A percentile compares a stretch with the other conserved stretches of the same genome.
These are phyloP conservation scores for Bretschneidera sinensis DNA, from an alignment of 345 rosid species.

Conservation along the genomic window DNA sequence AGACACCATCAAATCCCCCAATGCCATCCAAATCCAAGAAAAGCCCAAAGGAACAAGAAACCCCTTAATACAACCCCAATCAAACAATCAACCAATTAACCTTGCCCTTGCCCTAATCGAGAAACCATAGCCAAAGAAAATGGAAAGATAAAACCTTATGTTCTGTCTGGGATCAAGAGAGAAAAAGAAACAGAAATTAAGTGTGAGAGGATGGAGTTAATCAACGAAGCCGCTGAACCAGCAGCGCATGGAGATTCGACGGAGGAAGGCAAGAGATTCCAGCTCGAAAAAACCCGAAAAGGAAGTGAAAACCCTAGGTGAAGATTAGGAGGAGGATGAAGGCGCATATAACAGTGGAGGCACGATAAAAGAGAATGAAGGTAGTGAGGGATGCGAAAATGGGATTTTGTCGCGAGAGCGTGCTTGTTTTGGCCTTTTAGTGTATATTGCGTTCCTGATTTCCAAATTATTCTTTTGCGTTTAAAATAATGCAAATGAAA, in stretches of 20 bases:
- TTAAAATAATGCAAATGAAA: no score
- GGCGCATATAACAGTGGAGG: constrained; percentile 42
- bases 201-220: constrained; percentile 26
- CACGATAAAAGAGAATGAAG: constrained; percentile 19
- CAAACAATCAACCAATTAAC: no score
- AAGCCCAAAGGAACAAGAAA: constrained; percentile 19
- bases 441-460: no score
- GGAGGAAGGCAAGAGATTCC: constrained; percentile 64
- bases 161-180: constrained; percentile 17
- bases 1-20: constrained; percentile 96
- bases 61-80: constrained; percentile 11
- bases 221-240: constrained; percentile 95
- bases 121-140: constrained; percentile 14
- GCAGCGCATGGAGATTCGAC: constrained; percentile 78
- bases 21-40: constrained; percentile 80
- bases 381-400: constrained; percentile 9
- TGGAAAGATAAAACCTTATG: constrained; percentile 29
- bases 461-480: no score
- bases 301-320: constrained; percentile 26
- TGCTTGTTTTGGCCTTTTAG: no score
- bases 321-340: constrained; percentile 26
- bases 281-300: constrained; percentile 48
- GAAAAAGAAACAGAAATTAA: constrained; percentile 11
- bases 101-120: constrained; percentile 19
- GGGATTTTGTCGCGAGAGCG: constrained; percentile 39